A percentile compares a stretch with the other conserved stretches of the same genome.
Conservation (phyloP, 2,329 filamentous ascomycete species). For the Aspergillus brunneoviolaceus region DNA sequence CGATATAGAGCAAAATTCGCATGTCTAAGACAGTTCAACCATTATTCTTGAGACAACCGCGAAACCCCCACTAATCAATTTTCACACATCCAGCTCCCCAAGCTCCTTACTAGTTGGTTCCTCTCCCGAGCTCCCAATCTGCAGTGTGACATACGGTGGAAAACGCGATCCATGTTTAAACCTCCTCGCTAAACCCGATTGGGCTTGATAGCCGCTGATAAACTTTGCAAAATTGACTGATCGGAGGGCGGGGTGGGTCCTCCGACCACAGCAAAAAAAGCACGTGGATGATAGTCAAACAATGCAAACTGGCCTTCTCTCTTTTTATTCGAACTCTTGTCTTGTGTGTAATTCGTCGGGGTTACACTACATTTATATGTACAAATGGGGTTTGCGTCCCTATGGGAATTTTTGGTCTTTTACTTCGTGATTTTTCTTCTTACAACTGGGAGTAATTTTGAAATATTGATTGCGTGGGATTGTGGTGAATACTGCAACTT, state of each 20-base stretch:
- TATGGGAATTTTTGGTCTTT: too few species aligned
- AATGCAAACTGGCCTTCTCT: conserved; percentile 9
- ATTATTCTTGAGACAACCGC: too few species aligned
- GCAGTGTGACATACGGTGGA: conserved; percentile 18
- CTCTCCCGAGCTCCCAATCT: not conserved
- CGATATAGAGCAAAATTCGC: too few species aligned
- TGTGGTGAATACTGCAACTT: too few species aligned
- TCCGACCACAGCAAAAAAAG: not conserved
- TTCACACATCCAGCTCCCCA: not conserved
- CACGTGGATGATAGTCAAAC: conserved; percentile 22
- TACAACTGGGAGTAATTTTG: too few species aligned
- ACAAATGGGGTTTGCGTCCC: conserved; percentile 4
- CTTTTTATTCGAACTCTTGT: not conserved
- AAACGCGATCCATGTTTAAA: conserved; percentile 18
- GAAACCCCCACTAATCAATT: too few species aligned
- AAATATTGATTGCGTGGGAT: too few species aligned
- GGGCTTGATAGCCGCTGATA: conserved; percentile 17
- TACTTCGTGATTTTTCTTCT: too few species aligned
- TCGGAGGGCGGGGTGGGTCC: conserved; percentile 16
- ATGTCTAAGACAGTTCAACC: too few species aligned
- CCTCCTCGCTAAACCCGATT: conserved; percentile 10
- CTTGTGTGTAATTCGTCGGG: not conserved
- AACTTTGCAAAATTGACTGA: conserved; percentile 21
- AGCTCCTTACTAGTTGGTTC: not conserved
- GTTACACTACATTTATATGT: not conserved